A percentile compares a stretch with the other conserved stretches of the same genome.
phyloP scores from a whole-genome alignment of 2,329 filamentous ascomycete genomes.

The Zymoseptoria tritici region DNA sequence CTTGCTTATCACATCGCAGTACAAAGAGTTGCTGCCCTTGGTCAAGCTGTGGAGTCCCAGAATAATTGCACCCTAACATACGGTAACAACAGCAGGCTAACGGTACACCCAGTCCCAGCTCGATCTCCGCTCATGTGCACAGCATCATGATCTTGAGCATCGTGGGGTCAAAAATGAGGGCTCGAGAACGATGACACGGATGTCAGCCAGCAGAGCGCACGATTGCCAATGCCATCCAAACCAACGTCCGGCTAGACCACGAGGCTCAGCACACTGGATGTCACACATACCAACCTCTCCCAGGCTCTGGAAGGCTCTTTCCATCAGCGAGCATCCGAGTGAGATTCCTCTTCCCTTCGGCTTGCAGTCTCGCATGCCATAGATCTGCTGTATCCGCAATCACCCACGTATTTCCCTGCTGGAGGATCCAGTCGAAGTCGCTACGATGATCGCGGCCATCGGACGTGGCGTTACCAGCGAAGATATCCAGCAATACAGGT shows the following conservation, averaged over 20 bases:
- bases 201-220: background rate
- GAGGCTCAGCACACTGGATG: background rate
- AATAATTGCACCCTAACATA: too few relatives aligned
- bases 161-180: too few relatives aligned
- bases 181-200: too few relatives aligned
- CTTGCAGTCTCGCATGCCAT: slow-evolving; percentile 12
- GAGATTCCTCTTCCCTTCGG: slow-evolving; percentile 13
- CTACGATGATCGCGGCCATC: slow-evolving; percentile 16
- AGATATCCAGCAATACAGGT: slow-evolving; percentile 8
- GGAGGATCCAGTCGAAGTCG: slow-evolving; percentile 15
- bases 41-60: too few relatives aligned
- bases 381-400: slow-evolving; percentile 17
- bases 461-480: slow-evolving; percentile 3
- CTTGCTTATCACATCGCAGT: too few relatives aligned
- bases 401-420: slow-evolving; percentile 15
- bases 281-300: background rate
- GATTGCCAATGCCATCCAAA: background rate
- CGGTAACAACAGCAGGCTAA: too few relatives aligned
- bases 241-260: background rate
- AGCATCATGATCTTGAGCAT: too few relatives aligned
- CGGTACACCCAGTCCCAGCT: too few relatives aligned
- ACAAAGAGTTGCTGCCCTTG: too few relatives aligned
- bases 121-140: too few relatives aligned
- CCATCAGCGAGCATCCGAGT: slow-evolving; percentile 13
- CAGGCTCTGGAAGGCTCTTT: background rate